These are phyloP conservation scores for Fusarium nanum DNA, from an alignment of 2,329 filamentous ascomycete genomes.

Conservation along the genomic window DNA sequence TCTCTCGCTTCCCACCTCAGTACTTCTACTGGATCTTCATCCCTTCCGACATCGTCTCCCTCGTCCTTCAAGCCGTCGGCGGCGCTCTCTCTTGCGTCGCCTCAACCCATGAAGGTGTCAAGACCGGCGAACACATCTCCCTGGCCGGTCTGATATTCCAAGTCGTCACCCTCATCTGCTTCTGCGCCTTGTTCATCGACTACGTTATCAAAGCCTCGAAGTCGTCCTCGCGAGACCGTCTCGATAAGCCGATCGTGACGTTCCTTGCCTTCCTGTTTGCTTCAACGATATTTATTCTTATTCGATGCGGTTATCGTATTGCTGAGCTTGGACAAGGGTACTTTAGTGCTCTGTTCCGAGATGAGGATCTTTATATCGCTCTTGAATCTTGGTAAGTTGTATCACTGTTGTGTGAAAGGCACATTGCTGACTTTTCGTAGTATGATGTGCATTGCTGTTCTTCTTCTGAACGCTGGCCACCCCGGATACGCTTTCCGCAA, in stretches of 20 bases:
- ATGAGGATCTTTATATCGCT: constrained; percentile 43
- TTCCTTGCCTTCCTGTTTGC: constrained; percentile 63
- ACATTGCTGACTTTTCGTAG: constrained; percentile 24
- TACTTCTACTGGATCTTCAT: constrained; percentile 47
- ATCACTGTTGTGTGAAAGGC: neutral
- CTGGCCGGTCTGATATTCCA: constrained; percentile 65
- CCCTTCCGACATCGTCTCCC: constrained; percentile 62
- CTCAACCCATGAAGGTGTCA: constrained; percentile 45
- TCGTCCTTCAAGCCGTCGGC: constrained; percentile 63
- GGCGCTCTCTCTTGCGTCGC: constrained; percentile 58
- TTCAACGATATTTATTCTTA: constrained; percentile 66
- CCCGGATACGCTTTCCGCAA: constrained; percentile 34
- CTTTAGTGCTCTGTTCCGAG: constrained; percentile 45
- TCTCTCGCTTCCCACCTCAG: constrained; percentile 40
- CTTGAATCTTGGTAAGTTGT: constrained; percentile 42
- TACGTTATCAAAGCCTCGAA: constrained; percentile 53
- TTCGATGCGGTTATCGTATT: constrained; percentile 68
- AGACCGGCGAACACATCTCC: constrained; percentile 60
- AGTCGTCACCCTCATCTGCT: constrained; percentile 60
- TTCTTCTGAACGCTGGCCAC: constrained; percentile 41
- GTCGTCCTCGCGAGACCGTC: constrained; percentile 46
- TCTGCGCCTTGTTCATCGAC: constrained; percentile 55
- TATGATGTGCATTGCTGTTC: constrained; percentile 40
- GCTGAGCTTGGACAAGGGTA: constrained; percentile 69
- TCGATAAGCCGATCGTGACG: constrained; percentile 54